Base-by-base conservation (phyloP, 306 rosid genomes). In the Cucurbita ficifolia region DNA sequence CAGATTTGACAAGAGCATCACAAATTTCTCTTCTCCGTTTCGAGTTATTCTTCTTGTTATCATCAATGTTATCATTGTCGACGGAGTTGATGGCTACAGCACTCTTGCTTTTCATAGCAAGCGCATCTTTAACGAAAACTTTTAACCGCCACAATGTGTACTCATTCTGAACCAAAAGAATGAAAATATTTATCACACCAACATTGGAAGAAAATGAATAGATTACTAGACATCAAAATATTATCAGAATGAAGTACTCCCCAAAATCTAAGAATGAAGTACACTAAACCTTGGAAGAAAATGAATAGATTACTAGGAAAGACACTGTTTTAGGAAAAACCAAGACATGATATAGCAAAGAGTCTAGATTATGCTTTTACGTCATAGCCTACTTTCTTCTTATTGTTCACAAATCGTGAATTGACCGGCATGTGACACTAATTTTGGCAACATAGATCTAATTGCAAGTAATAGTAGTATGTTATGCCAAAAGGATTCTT, bases 101-200 rank as follows among this genome's bases (percentile, higher is more conserved):
- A 52, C 40, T 57, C 59, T 79, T 83, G 42, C 76, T 83, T 59
- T 79, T 81, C 29, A 16, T 65, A 70, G 78, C 75, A 40, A 87
- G 78, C 22, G 89, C 84, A 51, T 81, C 83, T 76, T 86, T 89
- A 33, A 83, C 88, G 65, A 87, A 87, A 58, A 75, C 70, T 33
- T 83, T 82, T 33, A 87, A 75, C 82, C 85, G 87, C 92, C 96
- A 87, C 22, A 84, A 52, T 22, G 87, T 83, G 84, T 79, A 83
- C 67, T 89, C 88, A 11, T 82, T 88, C 97, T 91, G 89, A 62
- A 75, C 40, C 39, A 42, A 64, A 10, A 58, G 13, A 58, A 5
- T 22, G 8, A 29, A 24, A 10, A 55, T 40, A 58, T 13, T 58
- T 35, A 8, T 58, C 64, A 58, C 42, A 39, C 12, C 9, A 57